phyloP scores from a whole-genome alignment of 129 eudicot species.

The Erigeron canadensis region DNA sequence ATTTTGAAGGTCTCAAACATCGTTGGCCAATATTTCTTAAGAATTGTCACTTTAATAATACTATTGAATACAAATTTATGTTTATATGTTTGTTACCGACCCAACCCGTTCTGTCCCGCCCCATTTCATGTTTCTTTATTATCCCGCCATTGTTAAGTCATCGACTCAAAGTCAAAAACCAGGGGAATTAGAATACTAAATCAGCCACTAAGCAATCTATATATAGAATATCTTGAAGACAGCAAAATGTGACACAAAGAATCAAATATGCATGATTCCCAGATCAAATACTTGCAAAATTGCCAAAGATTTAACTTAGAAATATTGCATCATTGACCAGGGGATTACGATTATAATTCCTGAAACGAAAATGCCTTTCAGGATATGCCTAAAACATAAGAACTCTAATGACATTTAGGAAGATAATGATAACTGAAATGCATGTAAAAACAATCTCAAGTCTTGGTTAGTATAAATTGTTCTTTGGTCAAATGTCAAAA shows the following conservation, averaged over 20 bases:
- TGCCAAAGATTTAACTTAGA: neutral
- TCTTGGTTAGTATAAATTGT: neutral
- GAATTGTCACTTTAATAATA: too few species aligned
- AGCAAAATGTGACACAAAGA: neutral
- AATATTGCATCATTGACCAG: neutral
- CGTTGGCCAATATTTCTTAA: too few species aligned
- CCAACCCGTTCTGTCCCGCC: too few species aligned
- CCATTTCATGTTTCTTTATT: neutral
- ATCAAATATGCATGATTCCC: neutral
- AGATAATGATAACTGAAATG: neutral
- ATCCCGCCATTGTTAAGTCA: neutral
- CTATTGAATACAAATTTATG: too few species aligned
- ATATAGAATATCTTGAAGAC: neutral
- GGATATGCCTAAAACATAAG: neutral
- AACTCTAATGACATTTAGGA: neutral
- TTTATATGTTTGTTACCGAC: too few species aligned
- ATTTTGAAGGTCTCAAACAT: too few species aligned
- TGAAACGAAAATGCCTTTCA: neutral
- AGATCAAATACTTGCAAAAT: neutral
- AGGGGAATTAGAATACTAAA: neutral
- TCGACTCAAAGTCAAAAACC: neutral
- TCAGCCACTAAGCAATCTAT: neutral
- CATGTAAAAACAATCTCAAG: constrained; percentile 1
- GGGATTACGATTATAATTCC: too few species aligned
- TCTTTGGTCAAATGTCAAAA: neutral